Evolutionary conservation across 495 filamentous ascomycete genomes (phyloP), one percentile per base, ranked within the genome.

Genomic region (Xylaria longipes): DNA sequence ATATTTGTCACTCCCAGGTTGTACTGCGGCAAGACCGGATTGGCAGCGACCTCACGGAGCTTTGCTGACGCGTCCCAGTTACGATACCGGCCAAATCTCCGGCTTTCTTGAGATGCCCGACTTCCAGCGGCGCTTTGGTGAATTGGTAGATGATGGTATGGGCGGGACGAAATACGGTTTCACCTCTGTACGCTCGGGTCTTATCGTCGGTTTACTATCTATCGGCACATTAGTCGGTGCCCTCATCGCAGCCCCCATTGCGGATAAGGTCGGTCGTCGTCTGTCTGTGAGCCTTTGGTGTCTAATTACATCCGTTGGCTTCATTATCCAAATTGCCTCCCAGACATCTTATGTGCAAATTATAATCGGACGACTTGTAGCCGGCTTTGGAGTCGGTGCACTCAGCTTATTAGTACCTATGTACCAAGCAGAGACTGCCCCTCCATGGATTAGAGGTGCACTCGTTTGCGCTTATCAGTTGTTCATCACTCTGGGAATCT

Each of bases 401-500:
- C 81, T 91, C 41, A 90, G 89, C 65, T 87, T 88, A 56, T 80
- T 89, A 29, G 87, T 90, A 48, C 89, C 89, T 74, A 88, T 91
- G 87, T 90, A 87, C 80, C 86, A 88, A 75, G 83, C 82, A 68
- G 87, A 89, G 60, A 80, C 73, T 41, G 70, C 70, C 7, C 90
- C 90, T 27, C 77, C 82, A 14, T 87, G 91, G 79, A 86, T 92
- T 64, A 87, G 90, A 71, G 90, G 90, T 72, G 88, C 89, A 46
- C 77, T 83, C 48, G 79, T 82, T 61, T 85, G 88, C 63, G 86
- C 88, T 20, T 94, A 94, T 80, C 92, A 94, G 82, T 86, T 94
- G 37, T 90, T 94, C 78, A 92, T 94, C 76, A 93, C 92, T 27
- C 83, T 92, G 50, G 92, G 92, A 67, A 92, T 94, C 79, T 89